These are phyloP conservation scores for Tetrapyrgos nigripes DNA, from an alignment of 1,284 basidiomycete genomes.

Conservation along the genomic window DNA sequence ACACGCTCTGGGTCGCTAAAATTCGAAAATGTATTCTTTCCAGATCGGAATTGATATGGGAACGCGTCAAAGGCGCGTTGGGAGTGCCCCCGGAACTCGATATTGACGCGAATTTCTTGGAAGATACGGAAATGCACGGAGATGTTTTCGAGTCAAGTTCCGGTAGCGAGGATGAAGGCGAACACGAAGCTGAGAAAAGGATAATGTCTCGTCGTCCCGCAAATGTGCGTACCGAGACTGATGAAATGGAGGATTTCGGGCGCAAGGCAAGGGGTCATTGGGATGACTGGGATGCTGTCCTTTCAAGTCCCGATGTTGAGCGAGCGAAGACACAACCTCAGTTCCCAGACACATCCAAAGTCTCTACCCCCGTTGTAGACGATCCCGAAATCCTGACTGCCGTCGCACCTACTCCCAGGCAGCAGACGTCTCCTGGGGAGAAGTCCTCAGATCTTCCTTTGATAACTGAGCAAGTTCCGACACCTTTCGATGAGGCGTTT, in stretches of 20 bases:
- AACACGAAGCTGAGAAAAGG: slow-evolving; percentile 1
- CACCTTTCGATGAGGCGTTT: too few species aligned
- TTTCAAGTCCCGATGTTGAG: slow-evolving; percentile 13
- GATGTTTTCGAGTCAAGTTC: slow-evolving; percentile 29
- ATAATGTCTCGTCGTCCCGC: slow-evolving; percentile 14
- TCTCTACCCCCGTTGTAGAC: too few species aligned
- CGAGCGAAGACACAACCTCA: slow-evolving; percentile 29
- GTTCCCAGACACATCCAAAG: too few species aligned
- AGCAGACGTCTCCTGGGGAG: too few species aligned
- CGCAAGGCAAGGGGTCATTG: slow-evolving; percentile 42
- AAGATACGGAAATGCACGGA: slow-evolving; percentile 16
- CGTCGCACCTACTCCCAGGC: too few species aligned
- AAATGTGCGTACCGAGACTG: slow-evolving; percentile 29
- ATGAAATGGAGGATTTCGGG: slow-evolving; percentile 46
- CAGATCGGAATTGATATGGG: slow-evolving; percentile 83
- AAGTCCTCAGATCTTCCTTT: too few species aligned
- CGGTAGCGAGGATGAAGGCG: slow-evolving; percentile 21
- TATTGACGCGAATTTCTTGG: slow-evolving; percentile 48
- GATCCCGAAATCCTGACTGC: too few species aligned
- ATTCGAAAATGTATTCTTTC: slow-evolving; percentile 70
- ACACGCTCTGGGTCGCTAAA: slow-evolving; percentile 67
- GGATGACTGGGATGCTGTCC: slow-evolving; percentile 45
- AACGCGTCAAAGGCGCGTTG: slow-evolving; percentile 78
- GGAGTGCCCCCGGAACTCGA: slow-evolving; percentile 82
- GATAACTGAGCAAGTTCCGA: too few species aligned